Evolutionary conservation across 495 filamentous ascomycete genomes (phyloP), one percentile per base, ranked within the genome.

Genomic region (Aspergillus sparsus): DNA sequence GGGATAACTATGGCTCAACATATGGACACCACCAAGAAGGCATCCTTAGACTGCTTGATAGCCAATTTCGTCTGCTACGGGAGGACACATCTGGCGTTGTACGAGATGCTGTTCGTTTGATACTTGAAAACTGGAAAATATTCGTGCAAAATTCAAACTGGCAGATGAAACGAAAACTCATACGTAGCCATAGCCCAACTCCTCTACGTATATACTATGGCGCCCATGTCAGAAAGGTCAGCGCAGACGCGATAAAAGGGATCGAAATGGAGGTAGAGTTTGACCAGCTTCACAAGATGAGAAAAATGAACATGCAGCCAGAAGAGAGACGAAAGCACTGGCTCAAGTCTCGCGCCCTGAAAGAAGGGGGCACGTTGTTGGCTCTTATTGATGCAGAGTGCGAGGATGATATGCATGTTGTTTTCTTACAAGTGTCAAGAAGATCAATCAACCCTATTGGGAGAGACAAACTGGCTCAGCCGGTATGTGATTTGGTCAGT

Each of bases 11-110:
- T 27, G 33, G 46, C 0, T 34, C 33, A 15, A 6, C 16, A 44
- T n/a, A 16, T 37, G 15, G n/a, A 35, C 74, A 78, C 57, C 84
- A 88, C 63, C 60, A 80, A n/a, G 62, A 71, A 4, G 84, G 83
- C 9, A 75, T 85, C 18, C 66, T 66, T 5, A 77, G 85, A 1
- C 73, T 85, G 2, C 65, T 89, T 0, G 86, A 89, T 64, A 74
- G 78, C 50, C 82, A 88, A 53, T 88, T 89, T 57, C 81, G 86
- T 9, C 72, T 89, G 0, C 68, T 87, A 7, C 76, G 85, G 12
- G 83, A 87, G 66, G 86, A 89, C 65, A 86, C 80, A 0, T 68
- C 85, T 0, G 85, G 85, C 5, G 80, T 82, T 60, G 72, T 89
- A 8, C 72, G 82, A 36, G 82, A 87, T 60, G 76, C 80, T 8